Percentiles rank a stretch among this genome's conserved stretches.
phyloP scores from a whole-genome alignment of 495 filamentous ascomycete genomes.

The Penicillium silybi region DNA sequence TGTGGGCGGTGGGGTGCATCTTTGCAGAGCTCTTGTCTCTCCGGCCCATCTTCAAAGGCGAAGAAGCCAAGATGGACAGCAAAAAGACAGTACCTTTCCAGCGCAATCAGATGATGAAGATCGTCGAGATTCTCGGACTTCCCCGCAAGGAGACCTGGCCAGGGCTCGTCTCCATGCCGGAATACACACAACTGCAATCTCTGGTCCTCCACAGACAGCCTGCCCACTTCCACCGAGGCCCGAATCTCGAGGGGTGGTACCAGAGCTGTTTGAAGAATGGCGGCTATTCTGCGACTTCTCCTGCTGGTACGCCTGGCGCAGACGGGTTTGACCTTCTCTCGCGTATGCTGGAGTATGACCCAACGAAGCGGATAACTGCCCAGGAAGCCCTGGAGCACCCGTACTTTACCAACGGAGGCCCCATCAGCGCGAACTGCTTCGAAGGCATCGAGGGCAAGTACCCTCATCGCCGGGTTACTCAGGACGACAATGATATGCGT shows the following conservation, averaged over 20 bases:
- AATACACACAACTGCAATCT: constrained; percentile 70
- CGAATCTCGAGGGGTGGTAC: constrained; percentile 65
- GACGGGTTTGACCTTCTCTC: constrained; percentile 79
- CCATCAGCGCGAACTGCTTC: constrained; percentile 77
- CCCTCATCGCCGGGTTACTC: constrained; percentile 81
- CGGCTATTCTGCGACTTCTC: constrained; percentile 49
- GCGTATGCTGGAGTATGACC: constrained; percentile 87
- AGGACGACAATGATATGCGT: constrained; percentile 92
- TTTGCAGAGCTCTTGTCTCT: constrained; percentile 91
- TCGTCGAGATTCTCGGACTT: constrained; percentile 89
- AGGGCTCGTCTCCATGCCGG: constrained; percentile 71
- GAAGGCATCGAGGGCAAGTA: constrained; percentile 84
- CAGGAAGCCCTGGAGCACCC: constrained; percentile 79
- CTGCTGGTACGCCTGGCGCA: constrained; percentile 55
- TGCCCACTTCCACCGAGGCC: constrained; percentile 37
- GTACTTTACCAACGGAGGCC: constrained; percentile 70
- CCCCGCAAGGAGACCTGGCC: constrained; percentile 90
- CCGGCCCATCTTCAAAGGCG: constrained; percentile 95
- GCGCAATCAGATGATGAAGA: constrained; percentile 97
- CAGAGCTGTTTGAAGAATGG: constrained; percentile 55
- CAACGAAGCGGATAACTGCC: constrained; percentile 80
- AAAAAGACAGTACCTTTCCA: constrained; percentile 98
- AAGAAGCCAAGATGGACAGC: constrained; percentile 97
- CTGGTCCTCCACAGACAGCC: constrained; percentile 48
- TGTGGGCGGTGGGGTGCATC: constrained; percentile 98